A percentile compares a stretch with the other conserved stretches of the same genome.
phyloP scores from a whole-genome alignment of 257 asterid genomes.

The Salvia miltiorrhiza region DNA sequence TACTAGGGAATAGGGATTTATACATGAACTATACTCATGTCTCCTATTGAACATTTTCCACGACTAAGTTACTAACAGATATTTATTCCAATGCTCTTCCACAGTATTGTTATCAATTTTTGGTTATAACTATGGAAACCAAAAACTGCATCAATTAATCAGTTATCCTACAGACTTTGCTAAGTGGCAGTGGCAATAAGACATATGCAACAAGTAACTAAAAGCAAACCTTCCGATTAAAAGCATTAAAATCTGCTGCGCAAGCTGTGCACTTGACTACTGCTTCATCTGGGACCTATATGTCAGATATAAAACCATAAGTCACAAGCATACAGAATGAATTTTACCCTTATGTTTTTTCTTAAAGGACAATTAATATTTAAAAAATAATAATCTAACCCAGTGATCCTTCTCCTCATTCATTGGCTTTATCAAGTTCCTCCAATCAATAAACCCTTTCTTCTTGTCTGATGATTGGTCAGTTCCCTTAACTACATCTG shows the following conservation, averaged over 20 bases:
- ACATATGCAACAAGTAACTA: neutral
- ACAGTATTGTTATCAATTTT: neutral
- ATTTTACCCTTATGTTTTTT: neutral
- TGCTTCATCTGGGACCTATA: conserved; percentile 92
- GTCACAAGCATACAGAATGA: neutral
- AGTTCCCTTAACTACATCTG: conserved; percentile 45
- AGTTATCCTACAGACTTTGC: neutral
- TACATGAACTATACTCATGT: neutral
- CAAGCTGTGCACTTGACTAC: conserved; percentile 68
- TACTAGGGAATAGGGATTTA: neutral
- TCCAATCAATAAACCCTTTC: conserved; percentile 73
- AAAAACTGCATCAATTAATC: neutral
- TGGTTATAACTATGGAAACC: neutral
- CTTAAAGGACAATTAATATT: neutral
- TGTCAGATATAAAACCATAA: conserved; percentile 12
- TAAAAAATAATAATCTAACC: conserved; percentile 43
- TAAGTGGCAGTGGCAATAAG: neutral
- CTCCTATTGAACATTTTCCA: neutral
- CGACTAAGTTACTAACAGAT: neutral
- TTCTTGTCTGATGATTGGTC: conserved; percentile 73
- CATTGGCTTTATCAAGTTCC: conserved; percentile 65
- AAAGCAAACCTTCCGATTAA: conserved; percentile 67
- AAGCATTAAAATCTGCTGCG: conserved; percentile 67
- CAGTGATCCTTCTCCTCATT: conserved; percentile 93
- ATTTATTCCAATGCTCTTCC: neutral